Conservation (phyloP, 2,329 filamentous ascomycete species). For the Mollisiaceae sp. region DNA sequence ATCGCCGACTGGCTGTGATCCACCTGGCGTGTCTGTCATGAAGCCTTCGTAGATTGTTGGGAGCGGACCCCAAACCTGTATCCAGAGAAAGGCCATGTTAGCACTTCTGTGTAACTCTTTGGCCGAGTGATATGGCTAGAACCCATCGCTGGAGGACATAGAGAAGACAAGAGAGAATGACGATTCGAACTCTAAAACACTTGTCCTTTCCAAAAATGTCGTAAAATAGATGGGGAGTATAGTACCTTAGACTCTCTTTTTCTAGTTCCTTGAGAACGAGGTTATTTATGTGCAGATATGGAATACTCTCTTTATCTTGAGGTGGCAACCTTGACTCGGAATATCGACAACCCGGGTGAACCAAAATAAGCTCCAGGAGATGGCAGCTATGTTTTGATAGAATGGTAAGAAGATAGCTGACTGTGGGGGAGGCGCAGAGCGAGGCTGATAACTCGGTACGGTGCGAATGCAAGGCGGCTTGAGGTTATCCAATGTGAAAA, state of each 20-base stretch:
- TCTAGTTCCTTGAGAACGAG: neutral
- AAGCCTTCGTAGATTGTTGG: constrained; percentile 26
- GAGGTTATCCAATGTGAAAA: constrained; percentile 7
- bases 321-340: constrained; percentile 21
- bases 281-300: neutral
- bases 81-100: constrained; percentile 32
- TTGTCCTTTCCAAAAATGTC: too few species aligned
- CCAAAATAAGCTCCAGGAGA: constrained; percentile 10
- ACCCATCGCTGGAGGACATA: constrained; percentile 2
- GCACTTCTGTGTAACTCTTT: constrained; percentile 13
- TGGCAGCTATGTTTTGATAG: neutral
- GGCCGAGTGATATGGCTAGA: neutral
- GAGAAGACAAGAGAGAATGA: neutral
- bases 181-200: too few species aligned
- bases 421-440: constrained; percentile 26
- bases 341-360: constrained; percentile 14
- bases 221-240: neutral
- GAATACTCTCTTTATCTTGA: neutral
- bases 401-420: constrained; percentile 15
- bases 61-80: constrained; percentile 30
- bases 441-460: constrained; percentile 5
- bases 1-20: constrained; percentile 25
- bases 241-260: neutral
- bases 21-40: constrained; percentile 34
- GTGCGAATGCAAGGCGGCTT: neutral